Base-by-base conservation (phyloP, 352 stramenopile species). In the Globisporangium iwayamae region DNA sequence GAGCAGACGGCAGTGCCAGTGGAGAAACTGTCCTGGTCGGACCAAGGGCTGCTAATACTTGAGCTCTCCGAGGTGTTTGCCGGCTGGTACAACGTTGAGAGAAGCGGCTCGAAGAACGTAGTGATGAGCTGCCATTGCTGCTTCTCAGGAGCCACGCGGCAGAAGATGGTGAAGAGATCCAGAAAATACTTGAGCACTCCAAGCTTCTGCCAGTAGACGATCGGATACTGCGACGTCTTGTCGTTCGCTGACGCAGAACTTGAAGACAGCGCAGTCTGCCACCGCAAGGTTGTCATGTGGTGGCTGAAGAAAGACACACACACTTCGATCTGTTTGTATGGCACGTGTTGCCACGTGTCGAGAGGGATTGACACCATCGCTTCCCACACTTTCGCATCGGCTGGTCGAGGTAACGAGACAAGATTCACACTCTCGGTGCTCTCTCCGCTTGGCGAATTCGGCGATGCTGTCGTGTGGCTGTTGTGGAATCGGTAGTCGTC, bases 1-100 rank as follows among this genome's bases (percentile, higher is more conserved):
- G 85, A 91, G 61, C 85, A 94, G 50, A 94, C 71, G 1, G 81
- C 85, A 2, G 79, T 90, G 9, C 85, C 85, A 2, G 85, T 90
- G 4, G 83, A 87, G n/a, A 87, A 56, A 1, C 81, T 74, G 47
- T 94, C 85, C 63, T 90, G 67, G 22, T 93, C 80, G 2, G 75
- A 71, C 87, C 87, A 96, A 10, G 85, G 85, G 14, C 77, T 74
- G 48, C 72, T 79, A 13, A 91, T 78, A 2, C 72, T 86, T 3
- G 84, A 92, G 38, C 75, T 77, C 57, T 91, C 83, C 6, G 79
- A 86, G 14, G 82, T 92, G 9, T 74, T 85, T 6, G 85, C 74
- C 45, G 85, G 85, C 20, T 91, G 79, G 38, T 96, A 96, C 34
- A 96, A 59, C 10, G 87, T 95, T 28, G 78, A 84, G 9, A 96